These are phyloP conservation scores for Tricholoma bakamatsutake DNA, from an alignment of 768 basidiomycete species.

Conservation along the genomic window DNA sequence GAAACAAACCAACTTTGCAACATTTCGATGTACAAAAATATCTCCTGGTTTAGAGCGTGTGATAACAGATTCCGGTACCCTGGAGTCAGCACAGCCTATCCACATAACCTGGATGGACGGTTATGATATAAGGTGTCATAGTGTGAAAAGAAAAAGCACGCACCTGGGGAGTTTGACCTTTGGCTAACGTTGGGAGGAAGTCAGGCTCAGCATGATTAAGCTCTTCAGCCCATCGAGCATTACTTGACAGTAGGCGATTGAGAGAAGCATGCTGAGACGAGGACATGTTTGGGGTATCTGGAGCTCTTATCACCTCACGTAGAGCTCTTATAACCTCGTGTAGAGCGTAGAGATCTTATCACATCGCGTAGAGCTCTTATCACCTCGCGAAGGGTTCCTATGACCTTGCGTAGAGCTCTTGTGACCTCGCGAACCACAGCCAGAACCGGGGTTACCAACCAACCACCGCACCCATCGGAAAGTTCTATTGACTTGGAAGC, in stretches of 20 bases:
- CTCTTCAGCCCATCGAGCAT: constrained; percentile 65
- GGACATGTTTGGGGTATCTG: constrained; percentile 1
- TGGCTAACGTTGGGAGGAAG: constrained; percentile 56
- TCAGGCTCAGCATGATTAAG: constrained; percentile 48
- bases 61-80: constrained; percentile 76
- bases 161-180: constrained; percentile 68
- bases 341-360: too few relatives aligned
- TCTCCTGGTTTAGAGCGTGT: constrained; percentile 69
- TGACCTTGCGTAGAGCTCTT: too few relatives aligned
- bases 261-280: constrained; percentile 16
- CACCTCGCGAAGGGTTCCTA: too few relatives aligned
- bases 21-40: constrained; percentile 80
- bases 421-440: too few relatives aligned
- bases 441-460: too few relatives aligned
- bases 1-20: constrained; percentile 66
- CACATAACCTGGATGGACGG: constrained; percentile 50
- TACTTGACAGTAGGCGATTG: constrained; percentile 35
- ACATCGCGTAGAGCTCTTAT: too few relatives aligned
- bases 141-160: constrained; percentile 12
- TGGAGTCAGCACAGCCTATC: constrained; percentile 82
- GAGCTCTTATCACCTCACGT: too few relatives aligned
- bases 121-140: constrained; percentile 4
- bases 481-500: too few relatives aligned
- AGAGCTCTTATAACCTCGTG: too few relatives aligned
- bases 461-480: too few relatives aligned